Evolutionary conservation across 2,329 filamentous ascomycete species (phyloP).

Genomic region (Sporothrix pseudoabietina): DNA sequence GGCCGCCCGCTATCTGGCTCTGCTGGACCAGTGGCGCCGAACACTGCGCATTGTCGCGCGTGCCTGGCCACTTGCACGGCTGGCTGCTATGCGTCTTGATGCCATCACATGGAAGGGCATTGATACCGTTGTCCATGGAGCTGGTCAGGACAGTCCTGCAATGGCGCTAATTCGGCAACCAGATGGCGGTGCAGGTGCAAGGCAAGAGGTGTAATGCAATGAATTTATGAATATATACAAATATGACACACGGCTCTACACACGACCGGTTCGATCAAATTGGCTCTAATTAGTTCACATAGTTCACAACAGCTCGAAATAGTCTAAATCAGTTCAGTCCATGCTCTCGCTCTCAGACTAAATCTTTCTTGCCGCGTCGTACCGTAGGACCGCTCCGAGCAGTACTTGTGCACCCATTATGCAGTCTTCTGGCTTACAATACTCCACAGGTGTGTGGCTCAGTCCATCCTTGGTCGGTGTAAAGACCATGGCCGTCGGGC

Average conservation of each 20-base stretch:
- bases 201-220: background rate
- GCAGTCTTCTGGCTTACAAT: constrained; percentile 43
- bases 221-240: background rate
- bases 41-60: constrained; percentile 37
- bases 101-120: constrained; percentile 38
- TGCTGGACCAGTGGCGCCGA: constrained; percentile 36
- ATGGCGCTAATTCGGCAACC: constrained; percentile 31
- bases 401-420: constrained; percentile 39
- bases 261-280: background rate
- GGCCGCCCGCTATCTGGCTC: constrained; percentile 32
- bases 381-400: constrained; percentile 37
- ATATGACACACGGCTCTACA: too few species aligned
- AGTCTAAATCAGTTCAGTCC: background rate
- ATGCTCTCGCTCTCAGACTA: constrained; percentile 29
- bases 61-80: constrained; percentile 37
- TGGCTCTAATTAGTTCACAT: constrained; percentile 26
- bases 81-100: constrained; percentile 38
- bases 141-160: constrained; percentile 36
- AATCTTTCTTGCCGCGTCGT: constrained; percentile 29
- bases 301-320: background rate
- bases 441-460: constrained; percentile 44
- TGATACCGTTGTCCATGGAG: constrained; percentile 31
- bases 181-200: background rate
- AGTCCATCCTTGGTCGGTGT: constrained; percentile 44
- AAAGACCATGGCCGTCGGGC: constrained; percentile 47